Percentiles rank a stretch among this genome's conserved stretches.
These are phyloP conservation scores for Malbranchea cinnamomea DNA, from an alignment of 2,329 filamentous ascomycete species.

Conservation along the genomic window DNA sequence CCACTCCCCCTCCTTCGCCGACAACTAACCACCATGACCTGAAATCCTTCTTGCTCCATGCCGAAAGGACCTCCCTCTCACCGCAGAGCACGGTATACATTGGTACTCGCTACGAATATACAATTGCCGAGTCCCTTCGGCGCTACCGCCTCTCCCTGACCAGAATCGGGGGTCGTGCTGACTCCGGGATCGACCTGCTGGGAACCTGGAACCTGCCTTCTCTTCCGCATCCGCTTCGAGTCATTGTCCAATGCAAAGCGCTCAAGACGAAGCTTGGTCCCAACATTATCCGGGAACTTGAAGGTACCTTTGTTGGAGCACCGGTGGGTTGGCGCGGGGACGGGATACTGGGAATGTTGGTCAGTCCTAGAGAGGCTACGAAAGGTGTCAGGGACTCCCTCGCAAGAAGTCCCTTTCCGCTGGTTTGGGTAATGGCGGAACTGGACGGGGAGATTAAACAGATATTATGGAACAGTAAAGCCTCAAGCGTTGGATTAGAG, in stretches of 20 bases:
- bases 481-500: conserved; percentile 23
- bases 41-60: conserved; percentile 26
- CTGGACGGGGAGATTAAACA: conserved; percentile 24
- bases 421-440: conserved; percentile 45
- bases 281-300: conserved; percentile 31
- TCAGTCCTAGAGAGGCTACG: conserved; percentile 54
- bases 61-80: conserved; percentile 22
- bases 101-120: conserved; percentile 35
- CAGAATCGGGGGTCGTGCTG: conserved; percentile 31
- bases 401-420: conserved; percentile 49
- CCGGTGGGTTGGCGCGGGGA: conserved; percentile 56
- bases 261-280: conserved; percentile 26
- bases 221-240: conserved; percentile 22
- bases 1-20: conserved; percentile 20
- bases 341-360: conserved; percentile 55
- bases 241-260: conserved; percentile 34
- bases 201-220: conserved; percentile 30
- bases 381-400: conserved; percentile 64
- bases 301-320: conserved; percentile 58
- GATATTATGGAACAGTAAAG: conserved; percentile 30
- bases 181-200: conserved; percentile 32
- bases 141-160: conserved; percentile 25
- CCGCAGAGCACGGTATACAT: conserved; percentile 25
- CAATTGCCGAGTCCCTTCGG: conserved; percentile 24
- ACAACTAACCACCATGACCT: conserved; percentile 24